Base-by-base conservation (phyloP, 2,329 filamentous ascomycete species). In the Alternaria arbusti region DNA sequence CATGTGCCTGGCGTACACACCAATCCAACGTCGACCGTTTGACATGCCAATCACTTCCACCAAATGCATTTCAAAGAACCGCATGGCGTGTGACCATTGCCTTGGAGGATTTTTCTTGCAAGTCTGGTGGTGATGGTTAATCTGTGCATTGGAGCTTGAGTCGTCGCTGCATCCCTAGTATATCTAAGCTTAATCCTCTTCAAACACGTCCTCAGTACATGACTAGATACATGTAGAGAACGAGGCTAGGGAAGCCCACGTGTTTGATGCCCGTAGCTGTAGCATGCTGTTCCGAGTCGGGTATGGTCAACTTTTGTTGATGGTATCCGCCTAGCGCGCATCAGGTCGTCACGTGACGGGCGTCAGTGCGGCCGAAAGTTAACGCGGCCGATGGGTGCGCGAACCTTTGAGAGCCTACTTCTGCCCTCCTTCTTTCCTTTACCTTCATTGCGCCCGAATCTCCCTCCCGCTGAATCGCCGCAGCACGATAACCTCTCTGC, bases 341-440 rank as follows among this genome's bases (percentile, higher is more conserved):
- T 46, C 43, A 1, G 60, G 28, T 17, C 11, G 4, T 63, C 63
- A 67, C 63, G 67, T 66, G 60, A 61, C 7, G 44, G 43, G 62
- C 62, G 63, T 66, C 67, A 64, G 50, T 60, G 46, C 57, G 63
- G 66, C 60, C 51, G 65, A 66, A 69, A 63, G 67, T 71, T 61
- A 68, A 66, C 68, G 69, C 69, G 68, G 66, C 68, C 66, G 65
- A 61, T 60, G 52, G 56, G 25, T 60, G 54, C 63, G 65, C 65
- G 65, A 65, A 60, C 63, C 65, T 65, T 63, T 65, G 65, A 59
- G 52, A 56, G 62, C 54, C 61, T 65, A 63, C 64, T 36, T 68
- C 69, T 65, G 51, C 40, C 67, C 59, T 63, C 54, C 65, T 64
- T 62, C 46, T 61, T 65, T 64, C 68, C 61, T 69, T 66, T 59